Percentiles rank a stretch among this genome's conserved stretches.
phyloP scores from a whole-genome alignment of 306 rosid species.

The Glycine soja region DNA sequence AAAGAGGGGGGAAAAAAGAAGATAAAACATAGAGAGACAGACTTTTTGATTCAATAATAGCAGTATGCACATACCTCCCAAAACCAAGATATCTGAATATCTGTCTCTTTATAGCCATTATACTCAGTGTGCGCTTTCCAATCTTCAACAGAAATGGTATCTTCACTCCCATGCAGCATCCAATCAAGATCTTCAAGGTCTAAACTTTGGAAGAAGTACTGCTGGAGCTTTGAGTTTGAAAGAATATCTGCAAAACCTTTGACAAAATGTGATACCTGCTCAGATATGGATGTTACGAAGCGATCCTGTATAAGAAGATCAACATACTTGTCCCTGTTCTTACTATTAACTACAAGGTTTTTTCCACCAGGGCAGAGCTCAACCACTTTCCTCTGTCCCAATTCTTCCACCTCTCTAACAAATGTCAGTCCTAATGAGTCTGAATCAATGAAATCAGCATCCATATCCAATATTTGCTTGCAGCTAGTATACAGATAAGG shows the following conservation, averaged over 20 bases:
- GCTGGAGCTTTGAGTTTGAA: conserved; percentile 49
- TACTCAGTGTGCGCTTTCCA: conserved; percentile 94
- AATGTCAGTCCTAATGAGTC: conserved; percentile 91
- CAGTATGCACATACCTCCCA: conserved; percentile 78
- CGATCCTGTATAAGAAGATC: conserved; percentile 75
- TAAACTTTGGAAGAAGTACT: conserved; percentile 70
- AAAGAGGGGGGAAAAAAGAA: neutral
- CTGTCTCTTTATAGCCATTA: conserved; percentile 84
- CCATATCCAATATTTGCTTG: conserved; percentile 88
- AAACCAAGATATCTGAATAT: conserved; percentile 89
- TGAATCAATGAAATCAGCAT: conserved; percentile 75
- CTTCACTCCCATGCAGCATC: conserved; percentile 89
- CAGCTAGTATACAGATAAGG: conserved; percentile 78
- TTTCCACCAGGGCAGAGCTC: conserved; percentile 83
- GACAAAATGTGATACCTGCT: conserved; percentile 80
- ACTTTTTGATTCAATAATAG: conserved; percentile 36
- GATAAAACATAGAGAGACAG: neutral
- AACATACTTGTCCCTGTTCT: conserved; percentile 76
- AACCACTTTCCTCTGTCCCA: conserved; percentile 70
- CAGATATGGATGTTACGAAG: conserved; percentile 75
- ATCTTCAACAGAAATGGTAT: conserved; percentile 73
- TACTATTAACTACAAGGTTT: conserved; percentile 68
- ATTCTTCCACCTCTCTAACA: conserved; percentile 90
- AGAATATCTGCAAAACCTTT: conserved; percentile 88
- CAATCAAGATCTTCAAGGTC: conserved; percentile 92